Evolutionary conservation across 495 filamentous ascomycete genomes (phyloP).

Genomic region (Letharia columbiana): DNA sequence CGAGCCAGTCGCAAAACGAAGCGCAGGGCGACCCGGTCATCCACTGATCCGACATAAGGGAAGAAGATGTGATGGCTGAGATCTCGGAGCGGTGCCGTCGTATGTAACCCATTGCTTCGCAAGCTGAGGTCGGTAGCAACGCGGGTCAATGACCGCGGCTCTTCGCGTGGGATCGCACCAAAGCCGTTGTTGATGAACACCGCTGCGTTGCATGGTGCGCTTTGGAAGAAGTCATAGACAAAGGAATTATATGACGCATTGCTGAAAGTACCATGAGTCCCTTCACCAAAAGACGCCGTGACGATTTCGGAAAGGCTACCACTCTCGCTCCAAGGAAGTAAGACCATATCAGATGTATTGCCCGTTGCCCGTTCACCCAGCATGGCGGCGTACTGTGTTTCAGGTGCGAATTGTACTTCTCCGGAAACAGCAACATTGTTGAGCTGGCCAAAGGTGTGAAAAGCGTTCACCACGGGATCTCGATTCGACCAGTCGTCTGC

Average conservation of each 20-base stretch:
- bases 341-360: conserved; percentile 64
- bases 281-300: conserved; percentile 7
- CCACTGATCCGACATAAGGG: conserved; percentile 76
- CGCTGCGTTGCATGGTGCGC: conserved; percentile 58
- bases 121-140: conserved; percentile 29
- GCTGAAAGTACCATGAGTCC: conserved; percentile 29
- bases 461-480: conserved; percentile 89
- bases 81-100: conserved; percentile 43
- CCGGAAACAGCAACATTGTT: conserved; percentile 79
- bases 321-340: conserved; percentile 89
- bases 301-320: conserved; percentile 55
- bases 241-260: conserved; percentile 53
- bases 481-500: conserved; percentile 63
- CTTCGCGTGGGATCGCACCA: conserved; percentile 38
- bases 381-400: conserved; percentile 68
- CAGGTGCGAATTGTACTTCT: conserved; percentile 66
- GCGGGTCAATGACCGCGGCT: conserved; percentile 28
- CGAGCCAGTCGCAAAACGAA: conserved; percentile 74
- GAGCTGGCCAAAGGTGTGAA: conserved; percentile 78
- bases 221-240: conserved; percentile 53
- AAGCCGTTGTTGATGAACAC: conserved; percentile 74
- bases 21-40: conserved; percentile 73
- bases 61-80: conserved; percentile 80
- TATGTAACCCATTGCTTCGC: conserved; percentile 20
- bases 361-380: conserved; percentile 59